Evolutionary conservation across 371 early-diverging fungal species (phyloP), one percentile per base, ranked within the genome.

Genomic region (Conidiobolus incongruus): DNA sequence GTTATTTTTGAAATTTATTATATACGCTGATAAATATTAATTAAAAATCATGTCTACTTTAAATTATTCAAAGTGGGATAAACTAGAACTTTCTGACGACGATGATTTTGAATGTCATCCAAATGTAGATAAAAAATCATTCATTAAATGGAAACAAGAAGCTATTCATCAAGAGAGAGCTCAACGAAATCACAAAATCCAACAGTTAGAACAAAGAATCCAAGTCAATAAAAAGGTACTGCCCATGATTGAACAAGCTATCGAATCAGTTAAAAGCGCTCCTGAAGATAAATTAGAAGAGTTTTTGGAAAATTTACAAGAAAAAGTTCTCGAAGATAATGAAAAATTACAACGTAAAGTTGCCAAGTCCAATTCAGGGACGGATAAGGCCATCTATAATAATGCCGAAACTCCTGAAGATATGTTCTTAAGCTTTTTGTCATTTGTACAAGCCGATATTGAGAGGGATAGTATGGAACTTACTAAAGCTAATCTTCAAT

Each of bases 61-160:
- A 43, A 68, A 76, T 59, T 93, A 93, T 58, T 77, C 81, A 56
- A 89, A 90, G 63, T 94, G 95, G 95, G 92, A 94, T 59, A 80
- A 81, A 44, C 72, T 94, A 35, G 95, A 94, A 56, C 64, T 94
- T 32, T 84, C 85, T 16, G 95, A 94, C 60, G 95, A 94, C 61
- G 86, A 87, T 28, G 95, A 94, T 54, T 81, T 94, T 52, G 95
- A 94, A 55, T 68, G 69, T 22, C 89, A 89, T 62, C 95, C 95
- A 19, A 92, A 94, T 48, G 88, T 94, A 23, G 95, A 94, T 61
- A 89, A 89, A 50, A 73, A 75, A 22, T 85, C 90, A 16, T 84
- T 91, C 71, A 77, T 94, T 50, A 74, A 81, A 41, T 83, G 89
- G 84, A 74, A 77, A 23, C 90, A 86, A 59, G 72, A 81, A 40